Evolutionary conservation across 2,329 filamentous ascomycete species (phyloP).

Genomic region (Aspergillus sp.): DNA sequence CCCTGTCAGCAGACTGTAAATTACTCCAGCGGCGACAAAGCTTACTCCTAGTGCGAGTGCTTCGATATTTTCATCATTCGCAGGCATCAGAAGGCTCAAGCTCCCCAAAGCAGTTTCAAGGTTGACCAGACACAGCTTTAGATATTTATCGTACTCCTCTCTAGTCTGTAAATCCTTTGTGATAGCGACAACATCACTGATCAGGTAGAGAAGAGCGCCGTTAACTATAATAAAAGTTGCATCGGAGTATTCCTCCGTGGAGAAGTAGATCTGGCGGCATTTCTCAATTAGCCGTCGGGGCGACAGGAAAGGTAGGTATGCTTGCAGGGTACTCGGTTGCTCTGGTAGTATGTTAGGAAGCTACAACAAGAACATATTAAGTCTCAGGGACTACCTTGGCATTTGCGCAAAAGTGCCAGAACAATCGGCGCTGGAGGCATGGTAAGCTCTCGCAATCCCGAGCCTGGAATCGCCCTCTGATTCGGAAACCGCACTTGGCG

Average conservation of each 20-base stretch:
- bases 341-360: neutral
- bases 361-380: neutral
- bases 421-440: conserved; percentile 42
- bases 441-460: conserved; percentile 37
- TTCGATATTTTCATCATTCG: conserved; percentile 59
- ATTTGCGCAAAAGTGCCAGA: conserved; percentile 33
- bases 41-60: conserved; percentile 61
- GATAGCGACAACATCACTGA: conserved; percentile 34
- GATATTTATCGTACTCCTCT: conserved; percentile 34
- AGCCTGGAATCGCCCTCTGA: conserved; percentile 24
- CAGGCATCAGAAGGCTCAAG: conserved; percentile 59
- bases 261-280: conserved; percentile 48
- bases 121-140: conserved; percentile 45
- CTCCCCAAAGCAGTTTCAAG: conserved; percentile 49
- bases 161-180: conserved; percentile 22
- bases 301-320: conserved; percentile 37
- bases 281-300: conserved; percentile 38
- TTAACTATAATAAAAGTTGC: conserved; percentile 44
- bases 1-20: conserved; percentile 8
- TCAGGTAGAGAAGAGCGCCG: conserved; percentile 41
- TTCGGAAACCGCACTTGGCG: conserved; percentile 32
- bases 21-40: conserved; percentile 5
- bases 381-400: conserved; percentile 33
- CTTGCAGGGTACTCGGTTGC: conserved; percentile 24
- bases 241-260: conserved; percentile 44